Evolutionary conservation across 2,329 filamentous ascomycete genomes (phyloP).

Genomic region (Plenodomus tracheiphilus): DNA sequence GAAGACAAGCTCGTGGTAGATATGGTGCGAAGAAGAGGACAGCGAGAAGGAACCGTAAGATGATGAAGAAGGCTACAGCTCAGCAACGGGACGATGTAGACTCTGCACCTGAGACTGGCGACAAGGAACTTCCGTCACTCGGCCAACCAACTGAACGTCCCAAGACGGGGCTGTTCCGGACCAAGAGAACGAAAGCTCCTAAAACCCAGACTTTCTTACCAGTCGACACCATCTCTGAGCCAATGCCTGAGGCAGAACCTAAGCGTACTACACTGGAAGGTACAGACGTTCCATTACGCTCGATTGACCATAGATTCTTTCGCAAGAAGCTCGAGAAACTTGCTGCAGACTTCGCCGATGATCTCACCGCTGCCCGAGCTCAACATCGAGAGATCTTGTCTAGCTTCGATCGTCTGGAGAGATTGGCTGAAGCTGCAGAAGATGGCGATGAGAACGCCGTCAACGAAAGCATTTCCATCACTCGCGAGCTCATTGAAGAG

Average conservation of each 20-base stretch:
- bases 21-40: conserved; percentile 32
- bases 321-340: conserved; percentile 33
- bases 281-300: conserved; percentile 31
- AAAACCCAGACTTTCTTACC: conserved; percentile 36
- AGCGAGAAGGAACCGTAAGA: conserved; percentile 28
- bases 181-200: conserved; percentile 21
- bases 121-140: conserved; percentile 21
- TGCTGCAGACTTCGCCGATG: conserved; percentile 28
- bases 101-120: conserved; percentile 11
- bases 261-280: conserved; percentile 28
- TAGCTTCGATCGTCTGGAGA: conserved; percentile 52
- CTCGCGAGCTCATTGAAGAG: conserved; percentile 61
- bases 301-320: conserved; percentile 34
- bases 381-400: conserved; percentile 45
- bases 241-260: conserved; percentile 4
- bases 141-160: conserved; percentile 27
- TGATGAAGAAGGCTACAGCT: conserved; percentile 29
- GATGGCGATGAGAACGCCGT: conserved; percentile 54
- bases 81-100: conserved; percentile 23
- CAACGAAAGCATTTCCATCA: conserved; percentile 62
- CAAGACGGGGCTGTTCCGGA: conserved; percentile 34
- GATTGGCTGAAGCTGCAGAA: conserved; percentile 48
- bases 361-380: conserved; percentile 48
- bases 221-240: conserved; percentile 13
- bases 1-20: conserved; percentile 33